Base-by-base conservation (phyloP, 805 yeast genomes). In the Starmerella apicola region DNA sequence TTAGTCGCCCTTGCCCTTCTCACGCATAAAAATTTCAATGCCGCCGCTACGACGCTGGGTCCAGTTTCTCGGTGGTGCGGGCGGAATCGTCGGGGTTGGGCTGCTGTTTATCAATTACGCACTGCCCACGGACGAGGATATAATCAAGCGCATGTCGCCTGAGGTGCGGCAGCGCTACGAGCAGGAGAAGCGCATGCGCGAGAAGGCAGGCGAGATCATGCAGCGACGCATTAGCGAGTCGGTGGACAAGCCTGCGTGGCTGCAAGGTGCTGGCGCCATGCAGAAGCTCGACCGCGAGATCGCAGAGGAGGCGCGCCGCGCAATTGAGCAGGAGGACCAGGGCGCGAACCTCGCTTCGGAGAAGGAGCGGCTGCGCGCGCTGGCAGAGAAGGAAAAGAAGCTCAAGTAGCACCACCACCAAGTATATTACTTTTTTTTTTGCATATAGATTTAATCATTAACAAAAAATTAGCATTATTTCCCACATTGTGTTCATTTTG, bases 41-140 rank as follows among this genome's bases (percentile, higher is more conserved):
- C 55, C 56, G 2, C 38, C 52, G 24, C 39, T 44, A 19, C 38
- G 42, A 18, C 47, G 53, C 22, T 52, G 56, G 56, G 32, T 46
- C 20, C 53, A 50, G 38, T 52, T 52, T 33, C 37, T 50, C 19
- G 18, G 46, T 15, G 85, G 93, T 8, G 72, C 72, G n/a, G 70
- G 74, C 16, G 73, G 84, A 16, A 16, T 39, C 23, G 64, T 82
- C 2, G 82, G 78, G 4, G 52, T 74, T 0, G 97, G 96, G n/a
- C 72, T 76, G 0, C 49, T 81, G 5, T 63, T 80, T 15, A 78
- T 62, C 62, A 79, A 76, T 47, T 81, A 73, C 58, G 74, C 86
- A 0, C 77, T 84, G 0, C 97, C 97, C 3, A 72, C 86, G 2
- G 94, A 82, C 49, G 94, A 84, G 51, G 72, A 86, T 54, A 59